phyloP scores from a whole-genome alignment of 1,284 basidiomycete species.

The Chalciporus sp. region DNA sequence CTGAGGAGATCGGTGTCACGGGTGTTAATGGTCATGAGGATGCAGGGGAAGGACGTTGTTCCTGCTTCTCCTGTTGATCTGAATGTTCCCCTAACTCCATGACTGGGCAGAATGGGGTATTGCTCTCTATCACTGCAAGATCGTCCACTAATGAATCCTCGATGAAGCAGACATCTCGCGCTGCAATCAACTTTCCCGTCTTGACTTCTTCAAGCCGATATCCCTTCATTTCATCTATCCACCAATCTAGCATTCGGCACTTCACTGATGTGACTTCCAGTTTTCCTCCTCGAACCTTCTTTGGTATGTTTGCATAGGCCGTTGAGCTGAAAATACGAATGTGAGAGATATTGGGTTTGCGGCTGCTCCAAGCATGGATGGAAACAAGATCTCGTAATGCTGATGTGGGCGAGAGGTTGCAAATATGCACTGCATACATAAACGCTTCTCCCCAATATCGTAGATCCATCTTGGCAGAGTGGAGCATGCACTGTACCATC shows the following conservation, averaged over 20 bases:
- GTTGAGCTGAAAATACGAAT: constrained; percentile 28
- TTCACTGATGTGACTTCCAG: constrained; percentile 2
- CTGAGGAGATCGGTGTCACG: no score
- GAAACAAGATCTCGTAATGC: background rate
- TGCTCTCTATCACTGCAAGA: no score
- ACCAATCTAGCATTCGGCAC: constrained; percentile 1
- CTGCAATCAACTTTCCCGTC: no score
- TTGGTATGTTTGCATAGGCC: background rate
- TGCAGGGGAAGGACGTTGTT: no score
- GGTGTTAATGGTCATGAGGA: no score
- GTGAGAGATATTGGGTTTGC: constrained; percentile 25
- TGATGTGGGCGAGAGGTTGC: background rate
- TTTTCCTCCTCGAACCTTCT: constrained; percentile 1
- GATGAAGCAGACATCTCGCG: no score
- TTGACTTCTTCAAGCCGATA: no score
- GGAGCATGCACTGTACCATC: constrained; percentile 1
- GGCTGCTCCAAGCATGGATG: constrained; percentile 13
- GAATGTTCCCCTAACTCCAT: no score
- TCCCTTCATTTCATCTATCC: constrained; percentile 6
- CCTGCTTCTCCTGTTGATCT: no score
- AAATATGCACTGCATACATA: constrained; percentile 1
- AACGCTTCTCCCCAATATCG: constrained; percentile 2
- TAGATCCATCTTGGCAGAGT: background rate
- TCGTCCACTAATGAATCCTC: no score
- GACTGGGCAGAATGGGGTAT: no score